phyloP scores from a whole-genome alignment of 2,329 filamentous ascomycete species.

The Aureobasidium sp. region DNA sequence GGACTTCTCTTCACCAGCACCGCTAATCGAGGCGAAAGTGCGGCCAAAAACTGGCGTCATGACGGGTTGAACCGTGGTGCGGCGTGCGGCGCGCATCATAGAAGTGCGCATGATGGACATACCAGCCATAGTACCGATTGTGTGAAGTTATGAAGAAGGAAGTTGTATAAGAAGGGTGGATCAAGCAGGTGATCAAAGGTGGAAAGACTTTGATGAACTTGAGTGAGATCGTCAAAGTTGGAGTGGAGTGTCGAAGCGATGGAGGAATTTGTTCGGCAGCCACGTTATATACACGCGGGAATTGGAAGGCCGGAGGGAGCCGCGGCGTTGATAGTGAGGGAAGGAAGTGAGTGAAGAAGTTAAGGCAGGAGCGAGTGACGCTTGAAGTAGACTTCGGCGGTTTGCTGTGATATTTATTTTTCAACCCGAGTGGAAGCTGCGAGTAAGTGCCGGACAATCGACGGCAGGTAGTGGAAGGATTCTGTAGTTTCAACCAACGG shows the following conservation, averaged over 20 bases:
- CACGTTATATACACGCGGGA: background rate
- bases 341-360: background rate
- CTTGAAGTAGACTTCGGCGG: background rate
- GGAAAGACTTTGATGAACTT: background rate
- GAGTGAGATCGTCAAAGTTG: background rate
- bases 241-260: background rate
- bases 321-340: background rate
- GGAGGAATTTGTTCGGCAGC: background rate
- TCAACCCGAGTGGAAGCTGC: background rate
- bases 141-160: background rate
- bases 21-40: background rate
- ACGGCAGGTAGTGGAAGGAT: background rate
- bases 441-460: background rate
- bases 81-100: background rate
- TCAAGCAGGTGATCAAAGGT: background rate
- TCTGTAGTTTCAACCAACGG: background rate
- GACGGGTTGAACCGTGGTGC: background rate
- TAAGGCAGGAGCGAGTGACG: conserved; percentile 1
- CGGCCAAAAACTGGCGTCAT: background rate
- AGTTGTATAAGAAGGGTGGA: background rate
- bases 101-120: background rate
- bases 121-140: background rate
- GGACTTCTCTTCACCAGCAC: conserved; percentile 14
- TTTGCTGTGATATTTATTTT: background rate
- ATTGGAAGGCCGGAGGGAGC: background rate